Percentiles rank a stretch among this genome's conserved stretches.
These are phyloP conservation scores for Penicillium soppii DNA, from an alignment of 495 filamentous ascomycete genomes.

Conservation along the genomic window DNA sequence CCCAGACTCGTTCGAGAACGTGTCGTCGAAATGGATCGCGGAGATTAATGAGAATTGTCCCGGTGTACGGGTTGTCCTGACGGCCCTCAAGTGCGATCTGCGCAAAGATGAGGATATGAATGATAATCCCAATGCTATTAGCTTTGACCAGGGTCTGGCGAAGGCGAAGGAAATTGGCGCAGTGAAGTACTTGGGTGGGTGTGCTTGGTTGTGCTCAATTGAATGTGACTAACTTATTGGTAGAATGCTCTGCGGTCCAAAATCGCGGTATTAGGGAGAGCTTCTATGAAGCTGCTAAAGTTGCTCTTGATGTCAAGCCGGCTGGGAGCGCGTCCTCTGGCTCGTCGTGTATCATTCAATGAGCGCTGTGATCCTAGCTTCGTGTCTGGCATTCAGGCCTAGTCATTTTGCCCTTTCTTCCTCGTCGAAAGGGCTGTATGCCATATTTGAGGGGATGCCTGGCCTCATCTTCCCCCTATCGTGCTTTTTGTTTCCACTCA, in stretches of 20 bases:
- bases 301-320: slow-evolving; percentile 85
- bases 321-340: slow-evolving; percentile 35
- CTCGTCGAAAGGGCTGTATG: not conserved
- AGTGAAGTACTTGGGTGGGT: slow-evolving; percentile 81
- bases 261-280: slow-evolving; percentile 98
- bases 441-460: not conserved
- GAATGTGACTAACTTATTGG: not conserved
- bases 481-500: not conserved
- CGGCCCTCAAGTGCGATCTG: slow-evolving; percentile 95
- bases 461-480: not conserved
- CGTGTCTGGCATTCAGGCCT: not conserved
- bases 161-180: slow-evolving; percentile 88
- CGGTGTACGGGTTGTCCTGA: slow-evolving; percentile 90
- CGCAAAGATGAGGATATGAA: slow-evolving; percentile 66
- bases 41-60: slow-evolving; percentile 98
- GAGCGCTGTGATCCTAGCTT: slow-evolving; percentile 2
- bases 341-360: slow-evolving; percentile 37
- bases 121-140: slow-evolving; percentile 67
- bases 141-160: slow-evolving; percentile 88
- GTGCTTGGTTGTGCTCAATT: not conserved
- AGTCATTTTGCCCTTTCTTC: not conserved
- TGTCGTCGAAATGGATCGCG: slow-evolving; percentile 95
- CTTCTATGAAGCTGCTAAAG: slow-evolving; percentile 95
- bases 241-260: slow-evolving; percentile 95
- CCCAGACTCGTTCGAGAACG: slow-evolving; percentile 94